phyloP scores from a whole-genome alignment of 495 filamentous ascomycete species.

The Hypoxylon subgilvum region DNA sequence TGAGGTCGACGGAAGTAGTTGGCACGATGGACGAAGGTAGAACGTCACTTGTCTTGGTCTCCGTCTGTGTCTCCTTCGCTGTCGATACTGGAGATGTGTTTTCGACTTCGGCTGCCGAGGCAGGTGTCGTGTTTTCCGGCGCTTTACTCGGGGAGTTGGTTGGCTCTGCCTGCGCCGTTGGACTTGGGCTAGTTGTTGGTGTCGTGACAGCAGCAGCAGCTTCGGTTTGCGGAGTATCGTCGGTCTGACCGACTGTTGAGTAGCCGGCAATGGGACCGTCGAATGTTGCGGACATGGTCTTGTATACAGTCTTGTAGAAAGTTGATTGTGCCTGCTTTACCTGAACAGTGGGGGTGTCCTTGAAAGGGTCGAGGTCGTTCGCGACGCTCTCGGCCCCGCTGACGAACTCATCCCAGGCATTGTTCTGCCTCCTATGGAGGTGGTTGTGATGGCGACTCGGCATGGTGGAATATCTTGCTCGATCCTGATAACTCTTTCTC shows the following conservation, averaged over 20 bases:
- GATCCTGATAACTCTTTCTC: background rate
- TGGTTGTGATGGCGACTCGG: constrained; percentile 39
- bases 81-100: background rate
- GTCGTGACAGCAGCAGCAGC: background rate
- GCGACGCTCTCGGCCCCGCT: constrained; percentile 26
- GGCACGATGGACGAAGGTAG: constrained; percentile 19
- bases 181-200: no score
- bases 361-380: constrained; percentile 37
- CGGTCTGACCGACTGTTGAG: constrained; percentile 49
- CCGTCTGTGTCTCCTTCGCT: constrained; percentile 1
- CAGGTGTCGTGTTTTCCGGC: constrained; percentile 8
- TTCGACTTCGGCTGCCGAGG: constrained; percentile 17
- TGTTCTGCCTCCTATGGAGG: constrained; percentile 29
- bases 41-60: background rate
- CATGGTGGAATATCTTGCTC: constrained; percentile 26
- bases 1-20: constrained; percentile 10
- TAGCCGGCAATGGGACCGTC: constrained; percentile 62
- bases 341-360: constrained; percentile 21
- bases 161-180: background rate
- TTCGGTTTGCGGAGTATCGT: constrained; percentile 26
- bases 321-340: constrained; percentile 45
- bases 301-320: constrained; percentile 58
- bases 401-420: constrained; percentile 35
- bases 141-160: constrained; percentile 24
- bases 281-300: constrained; percentile 62